Conservation (phyloP, 331 rosid genomes). For the Stylosanthes scabra region DNA sequence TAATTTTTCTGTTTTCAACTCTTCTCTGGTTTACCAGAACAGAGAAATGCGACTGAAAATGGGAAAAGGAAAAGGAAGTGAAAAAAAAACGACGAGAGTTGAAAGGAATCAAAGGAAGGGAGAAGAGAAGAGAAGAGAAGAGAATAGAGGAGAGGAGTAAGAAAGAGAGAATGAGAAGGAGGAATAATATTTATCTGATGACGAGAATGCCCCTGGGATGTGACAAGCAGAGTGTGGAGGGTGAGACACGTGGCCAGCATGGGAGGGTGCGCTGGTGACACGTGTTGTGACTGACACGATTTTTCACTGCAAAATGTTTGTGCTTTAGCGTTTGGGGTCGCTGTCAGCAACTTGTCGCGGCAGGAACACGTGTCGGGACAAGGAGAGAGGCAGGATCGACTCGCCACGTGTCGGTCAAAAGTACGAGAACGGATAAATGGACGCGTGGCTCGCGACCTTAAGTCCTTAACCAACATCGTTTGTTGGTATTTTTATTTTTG, state of each 20-base stretch:
- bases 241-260: slow-evolving; percentile 58
- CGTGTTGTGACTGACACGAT: slow-evolving; percentile 58
- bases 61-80: neutral
- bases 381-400: too few relatives aligned
- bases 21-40: neutral
- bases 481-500: too few relatives aligned
- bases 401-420: slow-evolving; percentile 54
- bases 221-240: slow-evolving; percentile 39
- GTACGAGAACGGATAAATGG: neutral
- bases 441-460: slow-evolving; percentile 60
- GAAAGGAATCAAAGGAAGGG: neutral
- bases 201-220: slow-evolving; percentile 61
- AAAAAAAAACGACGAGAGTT: neutral
- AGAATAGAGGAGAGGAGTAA: neutral
- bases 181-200: neutral
- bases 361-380: slow-evolving; percentile 56
- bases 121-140: neutral
- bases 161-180: neutral
- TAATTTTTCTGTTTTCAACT: neutral
- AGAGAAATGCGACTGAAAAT: slow-evolving; percentile 12
- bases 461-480: too few relatives aligned
- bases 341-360: slow-evolving; percentile 46
- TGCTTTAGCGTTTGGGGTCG: slow-evolving; percentile 47
- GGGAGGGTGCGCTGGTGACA: slow-evolving; percentile 39
- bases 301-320: slow-evolving; percentile 34